phyloP scores from a whole-genome alignment of 2,329 filamentous ascomycete species.

The Alternaria sp. region DNA sequence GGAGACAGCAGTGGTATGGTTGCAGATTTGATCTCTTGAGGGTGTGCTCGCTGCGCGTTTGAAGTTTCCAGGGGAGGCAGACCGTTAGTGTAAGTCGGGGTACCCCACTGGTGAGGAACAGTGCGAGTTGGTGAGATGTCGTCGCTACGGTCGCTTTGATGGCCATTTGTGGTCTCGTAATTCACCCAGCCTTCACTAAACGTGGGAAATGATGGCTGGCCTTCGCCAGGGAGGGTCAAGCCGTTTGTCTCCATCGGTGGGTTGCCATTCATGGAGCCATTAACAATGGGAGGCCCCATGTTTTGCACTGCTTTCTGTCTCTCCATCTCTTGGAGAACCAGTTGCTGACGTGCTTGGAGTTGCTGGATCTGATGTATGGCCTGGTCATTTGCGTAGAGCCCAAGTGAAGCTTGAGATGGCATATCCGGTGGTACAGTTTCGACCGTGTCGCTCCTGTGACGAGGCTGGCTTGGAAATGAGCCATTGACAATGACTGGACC shows the following conservation, averaged over 20 bases:
- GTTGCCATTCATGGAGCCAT: constrained; percentile 32
- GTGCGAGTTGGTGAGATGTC: constrained; percentile 40
- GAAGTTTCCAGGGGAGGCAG: constrained; percentile 41
- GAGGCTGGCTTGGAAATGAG: constrained; percentile 42
- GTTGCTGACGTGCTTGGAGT: constrained; percentile 39
- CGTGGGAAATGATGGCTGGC: constrained; percentile 34
- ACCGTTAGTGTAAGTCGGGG: constrained; percentile 37
- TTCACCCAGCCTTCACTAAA: constrained; percentile 38
- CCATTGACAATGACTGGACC: constrained; percentile 51
- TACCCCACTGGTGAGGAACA: constrained; percentile 39
- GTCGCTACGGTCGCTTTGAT: constrained; percentile 26
- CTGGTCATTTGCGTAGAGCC: constrained; percentile 31
- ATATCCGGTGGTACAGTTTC: constrained; percentile 32
- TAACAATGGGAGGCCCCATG: constrained; percentile 28
- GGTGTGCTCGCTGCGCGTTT: constrained; percentile 54
- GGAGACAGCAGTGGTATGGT: constrained; percentile 67
- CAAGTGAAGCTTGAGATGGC: constrained; percentile 23
- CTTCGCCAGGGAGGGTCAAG: constrained; percentile 29
- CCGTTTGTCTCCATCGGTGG: constrained; percentile 27
- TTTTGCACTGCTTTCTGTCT: constrained; percentile 34
- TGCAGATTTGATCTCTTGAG: constrained; percentile 47
- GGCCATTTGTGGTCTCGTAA: constrained; percentile 32
- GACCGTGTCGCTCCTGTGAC: constrained; percentile 31
- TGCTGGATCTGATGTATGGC: constrained; percentile 35
- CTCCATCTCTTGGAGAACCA: constrained; percentile 42